Conservation (phyloP, 2,329 filamentous ascomycete species). For the Colletotrichum falcatum region DNA sequence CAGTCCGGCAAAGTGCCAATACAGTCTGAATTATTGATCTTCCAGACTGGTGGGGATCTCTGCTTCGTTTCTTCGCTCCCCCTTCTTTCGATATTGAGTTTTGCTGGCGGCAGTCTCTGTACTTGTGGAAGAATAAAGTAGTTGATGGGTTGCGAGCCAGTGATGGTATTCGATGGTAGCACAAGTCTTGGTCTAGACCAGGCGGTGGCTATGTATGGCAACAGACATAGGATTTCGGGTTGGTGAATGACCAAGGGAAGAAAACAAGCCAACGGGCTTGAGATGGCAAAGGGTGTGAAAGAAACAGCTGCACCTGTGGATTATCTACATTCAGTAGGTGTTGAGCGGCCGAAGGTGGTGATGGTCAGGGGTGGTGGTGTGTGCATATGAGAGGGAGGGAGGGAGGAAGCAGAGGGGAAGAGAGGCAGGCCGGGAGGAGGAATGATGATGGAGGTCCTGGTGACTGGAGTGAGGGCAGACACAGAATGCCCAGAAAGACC, state of each 20-base stretch:
- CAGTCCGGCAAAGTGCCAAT: neutral
- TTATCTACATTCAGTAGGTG: conserved; percentile 38
- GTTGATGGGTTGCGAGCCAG: conserved; percentile 1
- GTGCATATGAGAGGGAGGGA: conserved; percentile 20
- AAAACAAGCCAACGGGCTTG: conserved; percentile 13
- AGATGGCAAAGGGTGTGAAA: conserved; percentile 25
- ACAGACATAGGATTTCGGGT: conserved; percentile 2
- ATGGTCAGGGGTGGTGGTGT: conserved; percentile 21
- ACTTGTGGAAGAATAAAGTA: conserved; percentile 35
- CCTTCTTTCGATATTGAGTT: neutral
- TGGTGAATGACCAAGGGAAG: conserved; percentile 18
- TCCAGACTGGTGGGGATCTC: neutral
- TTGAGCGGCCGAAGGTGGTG: neutral
- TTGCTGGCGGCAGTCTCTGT: conserved; percentile 15
- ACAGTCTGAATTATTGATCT: neutral
- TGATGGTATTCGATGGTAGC: conserved; percentile 4
- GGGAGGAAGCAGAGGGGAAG: neutral
- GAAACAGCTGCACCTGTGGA: conserved; percentile 18
- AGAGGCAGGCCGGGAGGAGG: neutral
- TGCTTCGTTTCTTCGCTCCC: neutral
- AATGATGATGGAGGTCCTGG: neutral
- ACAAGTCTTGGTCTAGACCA: conserved; percentile 15
- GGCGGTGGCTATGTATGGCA: conserved; percentile 11
- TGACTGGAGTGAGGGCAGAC: neutral
- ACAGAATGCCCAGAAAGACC: neutral